A percentile compares a stretch with the other conserved stretches of the same genome.
Conservation (phyloP, 192 early-diverging fungal genomes). For the Linnemannia elongata region DNA sequence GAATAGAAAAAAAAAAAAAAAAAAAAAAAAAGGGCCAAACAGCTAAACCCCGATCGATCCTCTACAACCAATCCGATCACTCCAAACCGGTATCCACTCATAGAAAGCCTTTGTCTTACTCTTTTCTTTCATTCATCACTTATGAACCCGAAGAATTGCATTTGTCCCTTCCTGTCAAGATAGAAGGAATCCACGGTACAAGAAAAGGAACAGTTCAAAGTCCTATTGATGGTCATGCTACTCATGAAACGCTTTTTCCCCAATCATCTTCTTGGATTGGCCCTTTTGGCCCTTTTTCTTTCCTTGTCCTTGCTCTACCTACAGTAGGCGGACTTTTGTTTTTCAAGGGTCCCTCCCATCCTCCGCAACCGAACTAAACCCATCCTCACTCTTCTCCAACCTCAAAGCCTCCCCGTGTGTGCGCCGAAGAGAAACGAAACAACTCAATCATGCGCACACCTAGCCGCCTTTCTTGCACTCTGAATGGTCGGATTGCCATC, state of each 20-base stretch:
- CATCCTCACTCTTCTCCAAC: neutral
- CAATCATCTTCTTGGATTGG: slow-evolving; percentile 18
- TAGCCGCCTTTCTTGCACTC: neutral
- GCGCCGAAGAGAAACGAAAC: neutral
- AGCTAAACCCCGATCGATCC: slow-evolving; percentile 6
- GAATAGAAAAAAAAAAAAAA: slow-evolving; percentile 10
- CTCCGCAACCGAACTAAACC: neutral
- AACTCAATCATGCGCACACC: neutral
- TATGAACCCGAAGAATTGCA: slow-evolving; percentile 2
- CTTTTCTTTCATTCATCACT: neutral
- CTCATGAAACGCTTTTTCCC: neutral
- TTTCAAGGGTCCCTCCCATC: neutral
- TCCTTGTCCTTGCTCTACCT: neutral
- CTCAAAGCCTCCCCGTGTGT: neutral
- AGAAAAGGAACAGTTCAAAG: neutral
- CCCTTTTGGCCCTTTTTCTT: neutral
- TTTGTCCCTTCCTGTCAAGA: neutral
- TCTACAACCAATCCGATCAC: slow-evolving; percentile 5
- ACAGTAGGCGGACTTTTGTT: slow-evolving; percentile 3
- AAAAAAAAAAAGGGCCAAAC: slow-evolving; percentile 26
- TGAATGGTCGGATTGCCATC: slow-evolving; percentile 10
- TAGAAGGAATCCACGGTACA: neutral
- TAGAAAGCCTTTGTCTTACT: neutral
- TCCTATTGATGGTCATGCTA: slow-evolving; percentile 29
- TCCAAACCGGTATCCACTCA: neutral